Conservation (phyloP, 2,329 filamentous ascomycete genomes). For the Calycina herbarum region DNA sequence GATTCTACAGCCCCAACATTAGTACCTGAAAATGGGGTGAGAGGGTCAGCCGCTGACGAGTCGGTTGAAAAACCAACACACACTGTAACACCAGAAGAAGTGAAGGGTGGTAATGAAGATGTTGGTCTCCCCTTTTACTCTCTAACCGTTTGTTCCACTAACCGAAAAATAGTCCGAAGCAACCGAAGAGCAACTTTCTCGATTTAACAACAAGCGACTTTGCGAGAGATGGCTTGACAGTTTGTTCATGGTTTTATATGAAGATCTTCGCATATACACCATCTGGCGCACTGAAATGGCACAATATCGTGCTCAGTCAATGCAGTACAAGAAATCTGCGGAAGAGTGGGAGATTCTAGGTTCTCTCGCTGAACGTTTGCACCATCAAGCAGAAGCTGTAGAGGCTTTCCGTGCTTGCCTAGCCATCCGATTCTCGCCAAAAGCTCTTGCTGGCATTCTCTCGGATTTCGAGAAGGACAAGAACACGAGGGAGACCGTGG, state of each 20-base stretch:
- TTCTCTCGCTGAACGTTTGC: slow-evolving; percentile 85
- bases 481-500: slow-evolving; percentile 78
- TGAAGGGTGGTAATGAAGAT: slow-evolving; percentile 73
- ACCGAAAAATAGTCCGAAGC: slow-evolving; percentile 53
- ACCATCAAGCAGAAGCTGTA: slow-evolving; percentile 86
- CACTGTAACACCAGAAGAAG: slow-evolving; percentile 73
- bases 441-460: slow-evolving; percentile 83
- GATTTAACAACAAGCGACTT: slow-evolving; percentile 94
- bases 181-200: slow-evolving; percentile 74
- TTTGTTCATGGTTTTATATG: slow-evolving; percentile 98
- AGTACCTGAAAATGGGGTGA: slow-evolving; percentile 31
- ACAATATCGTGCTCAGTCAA: slow-evolving; percentile 87
- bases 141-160: slow-evolving; percentile 28
- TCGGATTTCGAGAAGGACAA: slow-evolving; percentile 75
- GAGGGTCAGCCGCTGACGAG: slow-evolving; percentile 25
- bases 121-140: slow-evolving; percentile 44
- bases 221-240: slow-evolving; percentile 98
- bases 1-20: slow-evolving; percentile 30
- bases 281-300: slow-evolving; percentile 99
- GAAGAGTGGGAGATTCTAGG: slow-evolving; percentile 99
- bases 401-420: slow-evolving; percentile 93
- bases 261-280: slow-evolving; percentile 96
- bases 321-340: slow-evolving; percentile 94
- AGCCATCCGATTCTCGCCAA: slow-evolving; percentile 85
- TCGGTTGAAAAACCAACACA: slow-evolving; percentile 77